Evolutionary conservation across 2,329 filamentous ascomycete species (phyloP).

Genomic region (Mycocentrospora acerina): DNA sequence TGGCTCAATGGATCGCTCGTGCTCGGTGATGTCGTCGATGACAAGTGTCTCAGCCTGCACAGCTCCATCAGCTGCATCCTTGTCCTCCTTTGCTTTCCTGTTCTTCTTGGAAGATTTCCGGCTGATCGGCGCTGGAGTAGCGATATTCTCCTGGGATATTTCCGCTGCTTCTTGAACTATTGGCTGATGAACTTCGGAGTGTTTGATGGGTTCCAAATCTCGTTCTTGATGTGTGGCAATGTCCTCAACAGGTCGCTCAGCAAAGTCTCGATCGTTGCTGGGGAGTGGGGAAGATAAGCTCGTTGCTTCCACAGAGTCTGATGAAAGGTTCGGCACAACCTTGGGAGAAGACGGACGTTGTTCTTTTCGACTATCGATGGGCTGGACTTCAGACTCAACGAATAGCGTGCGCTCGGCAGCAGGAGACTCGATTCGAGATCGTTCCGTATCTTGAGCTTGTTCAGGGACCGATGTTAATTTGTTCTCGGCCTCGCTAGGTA

Average conservation of each 20-base stretch:
- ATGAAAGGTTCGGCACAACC: not conserved
- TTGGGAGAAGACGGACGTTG: not conserved
- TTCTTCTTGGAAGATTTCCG: conserved; percentile 34
- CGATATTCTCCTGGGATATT: conserved; percentile 2
- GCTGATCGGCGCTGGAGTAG: conserved; percentile 6
- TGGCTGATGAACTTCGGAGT: conserved; percentile 1
- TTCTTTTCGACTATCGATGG: not conserved
- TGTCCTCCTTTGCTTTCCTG: conserved; percentile 35
- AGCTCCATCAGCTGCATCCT: conserved; percentile 10
- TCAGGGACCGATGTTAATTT: not conserved
- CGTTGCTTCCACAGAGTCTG: not conserved
- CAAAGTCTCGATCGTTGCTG: not conserved
- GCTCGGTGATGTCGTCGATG: not conserved
- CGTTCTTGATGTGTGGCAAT: not conserved
- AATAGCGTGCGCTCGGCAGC: not conserved
- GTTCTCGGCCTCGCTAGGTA: conserved; percentile 3
- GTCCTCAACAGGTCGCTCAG: not conserved
- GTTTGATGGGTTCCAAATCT: not conserved
- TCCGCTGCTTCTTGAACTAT: not conserved
- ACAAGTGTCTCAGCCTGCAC: not conserved
- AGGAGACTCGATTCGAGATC: not conserved
- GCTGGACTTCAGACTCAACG: not conserved
- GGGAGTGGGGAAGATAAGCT: not conserved
- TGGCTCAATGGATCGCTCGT: not conserved
- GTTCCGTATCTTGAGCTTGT: conserved; percentile 2